phyloP scores from a whole-genome alignment of 2,329 filamentous ascomycete genomes.

The Nannizzia gypsea region DNA sequence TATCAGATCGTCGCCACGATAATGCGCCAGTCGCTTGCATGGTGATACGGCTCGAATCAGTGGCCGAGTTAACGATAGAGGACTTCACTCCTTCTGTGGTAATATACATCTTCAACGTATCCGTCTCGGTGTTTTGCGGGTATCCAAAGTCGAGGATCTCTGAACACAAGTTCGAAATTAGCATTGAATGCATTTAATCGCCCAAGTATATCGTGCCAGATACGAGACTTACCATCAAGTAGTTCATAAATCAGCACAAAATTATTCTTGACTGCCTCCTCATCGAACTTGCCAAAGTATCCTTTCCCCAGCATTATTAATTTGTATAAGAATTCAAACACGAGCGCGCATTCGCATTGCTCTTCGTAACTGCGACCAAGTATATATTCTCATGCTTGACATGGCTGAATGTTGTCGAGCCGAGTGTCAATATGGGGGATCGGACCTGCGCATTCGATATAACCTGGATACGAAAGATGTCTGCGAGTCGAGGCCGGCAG shows the following conservation, averaged over 20 bases:
- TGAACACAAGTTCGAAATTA: constrained; percentile 26
- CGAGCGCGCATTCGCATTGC: constrained; percentile 97
- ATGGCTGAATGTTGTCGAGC: constrained; percentile 97
- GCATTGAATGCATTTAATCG: neutral
- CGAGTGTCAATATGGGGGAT: constrained; percentile 91
- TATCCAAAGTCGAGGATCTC: constrained; percentile 66
- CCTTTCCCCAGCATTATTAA: constrained; percentile 80
- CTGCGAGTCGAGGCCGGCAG: constrained; percentile 90
- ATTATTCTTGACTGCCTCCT: constrained; percentile 99
- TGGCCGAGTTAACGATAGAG: constrained; percentile 50
- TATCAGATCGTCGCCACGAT: constrained; percentile 92
- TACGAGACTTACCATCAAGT: constrained; percentile 57
- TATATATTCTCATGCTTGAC: constrained; percentile 99
- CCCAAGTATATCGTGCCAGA: neutral
- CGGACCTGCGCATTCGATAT: constrained; percentile 97
- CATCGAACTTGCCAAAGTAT: constrained; percentile 98
- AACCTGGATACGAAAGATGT: constrained; percentile 98
- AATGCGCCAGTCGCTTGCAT: constrained; percentile 97
- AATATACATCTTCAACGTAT: constrained; percentile 99
- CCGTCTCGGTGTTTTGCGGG: constrained; percentile 47
- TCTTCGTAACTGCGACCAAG: constrained; percentile 92
- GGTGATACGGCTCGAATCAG: constrained; percentile 94
- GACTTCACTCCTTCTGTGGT: constrained; percentile 98
- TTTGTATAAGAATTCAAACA: constrained; percentile 95
- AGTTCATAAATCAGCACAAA: constrained; percentile 98